phyloP scores from a whole-genome alignment of 2,329 filamentous ascomycete genomes.

The Onygenales sp. region DNA sequence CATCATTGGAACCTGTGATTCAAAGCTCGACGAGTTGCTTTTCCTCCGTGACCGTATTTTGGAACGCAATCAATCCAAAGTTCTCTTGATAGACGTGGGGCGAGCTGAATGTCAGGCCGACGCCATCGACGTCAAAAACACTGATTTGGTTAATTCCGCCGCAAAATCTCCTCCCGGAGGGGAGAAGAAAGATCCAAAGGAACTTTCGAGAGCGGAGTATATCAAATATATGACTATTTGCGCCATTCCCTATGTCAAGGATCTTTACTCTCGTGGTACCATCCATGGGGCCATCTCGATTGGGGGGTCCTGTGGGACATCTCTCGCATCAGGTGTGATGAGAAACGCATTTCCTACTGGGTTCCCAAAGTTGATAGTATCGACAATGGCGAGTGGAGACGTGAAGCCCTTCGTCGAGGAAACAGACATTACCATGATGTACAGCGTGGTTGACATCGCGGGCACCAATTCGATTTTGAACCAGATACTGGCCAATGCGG shows the following conservation, averaged over 20 bases:
- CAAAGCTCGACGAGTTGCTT: slow-evolving; percentile 51
- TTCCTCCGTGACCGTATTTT: slow-evolving; percentile 44
- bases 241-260: slow-evolving; percentile 34
- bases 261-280: slow-evolving; percentile 25
- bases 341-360: slow-evolving; percentile 51
- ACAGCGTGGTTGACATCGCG: slow-evolving; percentile 61
- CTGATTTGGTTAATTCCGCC: slow-evolving; percentile 27
- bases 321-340: slow-evolving; percentile 53
- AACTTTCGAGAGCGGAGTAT: slow-evolving; percentile 44
- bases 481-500: slow-evolving; percentile 53
- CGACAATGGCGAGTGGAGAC: slow-evolving; percentile 60
- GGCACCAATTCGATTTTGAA: slow-evolving; percentile 53
- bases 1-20: slow-evolving; percentile 56
- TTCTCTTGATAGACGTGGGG: slow-evolving; percentile 50
- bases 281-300: slow-evolving; percentile 51
- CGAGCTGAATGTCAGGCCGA: slow-evolving; percentile 33
- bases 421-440: slow-evolving; percentile 61
- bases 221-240: slow-evolving; percentile 46
- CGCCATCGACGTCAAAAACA: slow-evolving; percentile 40
- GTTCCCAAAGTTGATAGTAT: slow-evolving; percentile 61
- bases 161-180: slow-evolving; percentile 21
- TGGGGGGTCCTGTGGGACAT: slow-evolving; percentile 56
- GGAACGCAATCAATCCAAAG: slow-evolving; percentile 19
- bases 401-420: slow-evolving; percentile 56
- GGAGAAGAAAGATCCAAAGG: slow-evolving; percentile 17